phyloP scores from a whole-genome alignment of 2,329 filamentous ascomycete species.

The Epicoccum sorghinum region DNA sequence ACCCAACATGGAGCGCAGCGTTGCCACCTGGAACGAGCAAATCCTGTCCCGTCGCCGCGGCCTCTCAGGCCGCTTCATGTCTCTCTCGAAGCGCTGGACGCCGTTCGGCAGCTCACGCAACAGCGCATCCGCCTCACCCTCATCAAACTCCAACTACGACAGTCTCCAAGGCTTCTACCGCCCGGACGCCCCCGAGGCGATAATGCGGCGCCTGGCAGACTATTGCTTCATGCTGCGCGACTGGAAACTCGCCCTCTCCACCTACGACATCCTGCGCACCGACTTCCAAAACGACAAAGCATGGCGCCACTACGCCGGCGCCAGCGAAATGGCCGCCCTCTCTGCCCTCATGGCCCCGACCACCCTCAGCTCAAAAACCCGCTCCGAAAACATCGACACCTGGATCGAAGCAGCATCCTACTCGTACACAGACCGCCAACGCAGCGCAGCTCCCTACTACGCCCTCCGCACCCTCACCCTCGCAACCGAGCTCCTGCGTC shows the following conservation, averaged over 20 bases:
- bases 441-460: conserved; percentile 79
- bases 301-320: conserved; percentile 92
- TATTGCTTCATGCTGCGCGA: conserved; percentile 97
- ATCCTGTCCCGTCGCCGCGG: conserved; percentile 89
- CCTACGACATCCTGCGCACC: conserved; percentile 84
- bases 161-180: conserved; percentile 77
- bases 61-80: conserved; percentile 91
- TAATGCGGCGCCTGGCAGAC: conserved; percentile 91
- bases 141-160: conserved; percentile 75
- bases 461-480: conserved; percentile 79
- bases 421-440: conserved; percentile 76
- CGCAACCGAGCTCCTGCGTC: conserved; percentile 79
- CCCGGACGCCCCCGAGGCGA: conserved; percentile 82
- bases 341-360: conserved; percentile 80
- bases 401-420: conserved; percentile 91
- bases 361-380: conserved; percentile 72
- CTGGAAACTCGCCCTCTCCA: conserved; percentile 89
- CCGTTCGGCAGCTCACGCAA: conserved; percentile 75
- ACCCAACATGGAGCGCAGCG: conserved; percentile 92
- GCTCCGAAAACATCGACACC: conserved; percentile 80
- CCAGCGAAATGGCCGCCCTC: conserved; percentile 92
- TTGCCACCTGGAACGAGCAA: conserved; percentile 95
- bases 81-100: conserved; percentile 86
- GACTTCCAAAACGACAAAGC: conserved; percentile 97
- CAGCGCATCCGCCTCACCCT: conserved; percentile 57